Evolutionary conservation across 2,329 filamentous ascomycete genomes (phyloP).

Genomic region (Calonectria honghensis): DNA sequence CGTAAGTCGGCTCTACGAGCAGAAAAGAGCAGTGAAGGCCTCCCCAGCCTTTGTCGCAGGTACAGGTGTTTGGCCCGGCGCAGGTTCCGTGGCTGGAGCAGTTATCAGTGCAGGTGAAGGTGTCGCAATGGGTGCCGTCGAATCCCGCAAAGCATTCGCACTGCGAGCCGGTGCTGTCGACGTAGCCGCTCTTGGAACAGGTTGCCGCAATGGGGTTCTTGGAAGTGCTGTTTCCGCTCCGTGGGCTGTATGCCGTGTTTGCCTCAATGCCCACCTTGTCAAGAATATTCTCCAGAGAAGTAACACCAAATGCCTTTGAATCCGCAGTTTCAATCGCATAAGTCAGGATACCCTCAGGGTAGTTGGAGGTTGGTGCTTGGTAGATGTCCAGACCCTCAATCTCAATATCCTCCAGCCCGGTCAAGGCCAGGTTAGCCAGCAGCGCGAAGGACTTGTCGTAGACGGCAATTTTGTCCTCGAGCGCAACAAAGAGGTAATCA

Average conservation of each 20-base stretch:
- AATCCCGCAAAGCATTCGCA: constrained; percentile 68
- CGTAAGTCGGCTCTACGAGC: constrained; percentile 62
- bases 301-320: constrained; percentile 62
- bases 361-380: constrained; percentile 59
- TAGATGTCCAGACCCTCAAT: constrained; percentile 64
- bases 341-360: constrained; percentile 62
- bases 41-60: constrained; percentile 65
- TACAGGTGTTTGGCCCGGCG: constrained; percentile 63
- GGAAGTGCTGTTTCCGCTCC: constrained; percentile 48
- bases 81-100: constrained; percentile 66
- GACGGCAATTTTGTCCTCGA: constrained; percentile 61
- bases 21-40: constrained; percentile 68
- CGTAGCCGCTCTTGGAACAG: constrained; percentile 62
- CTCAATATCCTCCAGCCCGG: constrained; percentile 64
- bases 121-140: constrained; percentile 58
- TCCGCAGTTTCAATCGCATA: constrained; percentile 65
- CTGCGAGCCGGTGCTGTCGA: constrained; percentile 46
- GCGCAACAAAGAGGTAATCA: constrained; percentile 65
- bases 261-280: constrained; percentile 56
- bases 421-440: constrained; percentile 61
- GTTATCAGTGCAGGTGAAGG: constrained; percentile 62
- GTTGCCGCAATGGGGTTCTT: constrained; percentile 57
- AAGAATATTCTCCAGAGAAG: constrained; percentile 61
- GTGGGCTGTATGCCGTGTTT: constrained; percentile 64
- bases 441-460: constrained; percentile 61